Percentiles rank a stretch among this genome's conserved stretches.
phyloP scores from a whole-genome alignment of 352 stramenopile genomes.

The Phytophthora idaei region DNA sequence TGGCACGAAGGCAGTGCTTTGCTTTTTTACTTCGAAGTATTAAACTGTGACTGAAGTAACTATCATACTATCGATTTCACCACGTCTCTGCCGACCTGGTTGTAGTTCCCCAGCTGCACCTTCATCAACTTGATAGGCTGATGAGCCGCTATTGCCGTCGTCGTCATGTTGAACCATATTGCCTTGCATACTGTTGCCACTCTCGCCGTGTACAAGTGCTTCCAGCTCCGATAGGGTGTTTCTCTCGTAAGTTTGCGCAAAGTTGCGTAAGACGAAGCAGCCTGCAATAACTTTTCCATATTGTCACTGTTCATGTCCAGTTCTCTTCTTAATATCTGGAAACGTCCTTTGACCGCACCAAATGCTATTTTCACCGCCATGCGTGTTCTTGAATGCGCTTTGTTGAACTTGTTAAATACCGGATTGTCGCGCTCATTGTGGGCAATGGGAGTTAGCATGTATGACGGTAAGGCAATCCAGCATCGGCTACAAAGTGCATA shows the following conservation, averaged over 20 bases:
- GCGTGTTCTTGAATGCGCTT: background rate
- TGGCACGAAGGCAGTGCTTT: background rate
- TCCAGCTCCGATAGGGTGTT: background rate
- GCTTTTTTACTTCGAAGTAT: background rate
- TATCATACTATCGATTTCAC: background rate
- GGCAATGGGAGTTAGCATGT: background rate
- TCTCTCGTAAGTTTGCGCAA: background rate
- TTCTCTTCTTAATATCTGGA: background rate
- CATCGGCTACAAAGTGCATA: background rate
- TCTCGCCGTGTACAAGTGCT: background rate
- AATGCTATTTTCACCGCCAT: background rate
- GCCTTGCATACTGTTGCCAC: background rate
- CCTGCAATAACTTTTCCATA: background rate
- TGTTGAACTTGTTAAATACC: slow-evolving; percentile 1
- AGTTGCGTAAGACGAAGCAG: background rate
- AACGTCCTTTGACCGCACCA: background rate
- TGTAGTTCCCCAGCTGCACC: background rate
- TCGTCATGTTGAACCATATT: background rate
- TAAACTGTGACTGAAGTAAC: background rate
- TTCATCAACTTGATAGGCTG: background rate
- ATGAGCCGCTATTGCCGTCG: background rate
- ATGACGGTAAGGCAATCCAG: background rate
- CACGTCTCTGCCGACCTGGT: background rate
- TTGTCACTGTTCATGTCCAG: slow-evolving; percentile 3
- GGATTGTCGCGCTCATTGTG: background rate